Percentiles rank a stretch among this genome's conserved stretches.
Evolutionary conservation across 345 rosid species (phyloP).

Genomic region (Aquilaria yunnanensis): DNA sequence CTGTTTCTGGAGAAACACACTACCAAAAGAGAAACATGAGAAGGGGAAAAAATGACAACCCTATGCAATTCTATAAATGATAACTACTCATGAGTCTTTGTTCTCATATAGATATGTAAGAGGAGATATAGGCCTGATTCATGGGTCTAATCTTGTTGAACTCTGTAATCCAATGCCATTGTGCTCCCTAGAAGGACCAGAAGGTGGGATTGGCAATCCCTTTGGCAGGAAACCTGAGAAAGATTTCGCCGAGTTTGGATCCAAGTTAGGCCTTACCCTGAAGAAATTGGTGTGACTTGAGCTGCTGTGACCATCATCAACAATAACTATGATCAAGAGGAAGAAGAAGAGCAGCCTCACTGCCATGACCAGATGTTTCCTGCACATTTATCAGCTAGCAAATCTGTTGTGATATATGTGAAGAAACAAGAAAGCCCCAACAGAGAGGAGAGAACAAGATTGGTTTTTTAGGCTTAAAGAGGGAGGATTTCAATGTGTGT

Average conservation of each 20-base stretch:
- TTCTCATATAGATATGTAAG: no score
- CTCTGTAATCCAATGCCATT: constrained; percentile 10
- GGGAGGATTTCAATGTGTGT: neutral
- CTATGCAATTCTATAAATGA: no score
- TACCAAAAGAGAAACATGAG: no score
- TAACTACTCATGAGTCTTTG: no score
- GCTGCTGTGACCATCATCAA: neutral
- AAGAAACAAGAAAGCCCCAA: neutral
- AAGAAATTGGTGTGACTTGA: constrained; percentile 21
- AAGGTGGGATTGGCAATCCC: constrained; percentile 10
- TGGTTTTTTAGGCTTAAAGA: neutral
- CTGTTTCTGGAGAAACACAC: no score
- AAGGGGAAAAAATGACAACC: no score
- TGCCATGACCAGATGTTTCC: constrained; percentile 5
- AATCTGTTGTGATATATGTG: neutral
- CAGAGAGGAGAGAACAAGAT: neutral
- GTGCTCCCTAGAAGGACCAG: constrained; percentile 15
- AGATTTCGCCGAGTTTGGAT: constrained; percentile 3
- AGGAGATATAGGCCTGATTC: neutral
- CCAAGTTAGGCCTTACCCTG: constrained; percentile 10
- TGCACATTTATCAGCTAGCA: constrained; percentile 21
- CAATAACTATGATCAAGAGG: constrained; percentile 8
- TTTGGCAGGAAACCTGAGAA: constrained; percentile 9
- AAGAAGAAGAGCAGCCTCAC: constrained; percentile 9
- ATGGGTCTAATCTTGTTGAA: constrained; percentile 2